Evolutionary conservation across 352 stramenopile species (phyloP).

Genomic region (Phytophthora nicotianae): DNA sequence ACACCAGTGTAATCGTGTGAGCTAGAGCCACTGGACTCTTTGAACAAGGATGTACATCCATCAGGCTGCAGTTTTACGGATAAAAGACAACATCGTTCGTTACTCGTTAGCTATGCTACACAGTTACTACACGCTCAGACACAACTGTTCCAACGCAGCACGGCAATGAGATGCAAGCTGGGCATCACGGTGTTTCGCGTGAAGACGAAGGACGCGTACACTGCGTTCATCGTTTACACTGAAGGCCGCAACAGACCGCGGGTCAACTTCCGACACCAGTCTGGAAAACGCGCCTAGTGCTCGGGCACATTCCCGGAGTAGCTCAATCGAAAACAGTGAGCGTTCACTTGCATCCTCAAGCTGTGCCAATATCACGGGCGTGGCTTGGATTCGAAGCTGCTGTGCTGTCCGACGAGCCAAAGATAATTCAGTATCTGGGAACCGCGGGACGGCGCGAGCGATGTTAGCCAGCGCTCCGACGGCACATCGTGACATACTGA

Average conservation of each 20-base stretch:
- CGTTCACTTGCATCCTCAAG: constrained; percentile 53
- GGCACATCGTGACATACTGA: constrained; percentile 72
- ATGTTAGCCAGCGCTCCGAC: constrained; percentile 76
- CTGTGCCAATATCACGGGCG: constrained; percentile 45
- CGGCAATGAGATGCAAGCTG: constrained; percentile 65
- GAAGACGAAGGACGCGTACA: constrained; percentile 47
- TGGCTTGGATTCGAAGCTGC: constrained; percentile 55
- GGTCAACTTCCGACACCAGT: constrained; percentile 46
- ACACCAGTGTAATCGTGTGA: constrained; percentile 15
- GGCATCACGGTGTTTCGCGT: constrained; percentile 67
- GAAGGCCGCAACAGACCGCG: constrained; percentile 15
- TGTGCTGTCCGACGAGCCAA: constrained; percentile 38
- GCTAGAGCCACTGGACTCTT: background rate
- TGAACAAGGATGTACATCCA: no score
- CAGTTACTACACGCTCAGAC: constrained; percentile 27
- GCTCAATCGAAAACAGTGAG: constrained; percentile 67
- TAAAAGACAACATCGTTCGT: constrained; percentile 3
- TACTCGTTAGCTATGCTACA: constrained; percentile 35
- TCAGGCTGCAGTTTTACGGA: background rate
- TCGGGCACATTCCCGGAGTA: constrained; percentile 75
- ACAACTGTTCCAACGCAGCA: constrained; percentile 49
- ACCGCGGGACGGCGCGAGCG: constrained; percentile 53
- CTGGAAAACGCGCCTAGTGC: constrained; percentile 58
- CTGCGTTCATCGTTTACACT: constrained; percentile 35
- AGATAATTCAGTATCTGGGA: constrained; percentile 46